Evolutionary conservation across 176 grass and related monocot species (phyloP).

Genomic region (Alopecurus myosuroides): DNA sequence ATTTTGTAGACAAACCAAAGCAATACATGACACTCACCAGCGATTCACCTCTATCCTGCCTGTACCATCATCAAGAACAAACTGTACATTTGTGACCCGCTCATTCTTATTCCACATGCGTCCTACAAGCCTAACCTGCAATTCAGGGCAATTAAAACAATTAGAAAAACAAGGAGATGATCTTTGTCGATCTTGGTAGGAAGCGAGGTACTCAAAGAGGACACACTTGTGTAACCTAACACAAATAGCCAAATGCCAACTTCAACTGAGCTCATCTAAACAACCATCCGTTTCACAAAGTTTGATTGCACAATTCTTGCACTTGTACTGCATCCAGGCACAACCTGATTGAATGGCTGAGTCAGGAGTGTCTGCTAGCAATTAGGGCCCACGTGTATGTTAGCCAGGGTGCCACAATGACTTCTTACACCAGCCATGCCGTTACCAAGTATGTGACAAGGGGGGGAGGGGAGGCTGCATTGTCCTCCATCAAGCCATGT

Average conservation of each 20-base stretch:
- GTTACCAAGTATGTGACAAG: background rate
- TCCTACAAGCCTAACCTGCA: constrained; percentile 82
- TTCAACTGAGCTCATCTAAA: background rate
- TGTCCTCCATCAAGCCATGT: background rate
- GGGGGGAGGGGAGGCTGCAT: background rate
- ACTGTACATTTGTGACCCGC: constrained; percentile 66
- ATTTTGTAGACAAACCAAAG: background rate
- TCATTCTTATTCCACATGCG: constrained; percentile 66
- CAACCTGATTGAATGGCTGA: background rate
- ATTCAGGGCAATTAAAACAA: constrained; percentile 13
- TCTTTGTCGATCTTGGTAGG: background rate
- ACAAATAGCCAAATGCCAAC: background rate
- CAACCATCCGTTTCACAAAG: background rate
- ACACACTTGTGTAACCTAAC: background rate
- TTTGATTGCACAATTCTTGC: background rate
- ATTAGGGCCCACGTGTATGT: background rate
- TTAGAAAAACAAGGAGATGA: background rate
- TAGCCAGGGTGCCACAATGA: background rate
- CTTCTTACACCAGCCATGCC: background rate
- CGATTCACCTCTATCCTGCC: constrained; percentile 70
- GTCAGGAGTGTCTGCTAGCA: background rate
- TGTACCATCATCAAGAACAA: constrained; percentile 85
- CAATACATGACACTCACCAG: constrained; percentile 47
- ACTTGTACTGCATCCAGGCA: background rate
- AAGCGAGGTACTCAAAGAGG: background rate